Evolutionary conservation across 1,284 basidiomycete species (phyloP).

Genomic region (Trametes polyzona): DNA sequence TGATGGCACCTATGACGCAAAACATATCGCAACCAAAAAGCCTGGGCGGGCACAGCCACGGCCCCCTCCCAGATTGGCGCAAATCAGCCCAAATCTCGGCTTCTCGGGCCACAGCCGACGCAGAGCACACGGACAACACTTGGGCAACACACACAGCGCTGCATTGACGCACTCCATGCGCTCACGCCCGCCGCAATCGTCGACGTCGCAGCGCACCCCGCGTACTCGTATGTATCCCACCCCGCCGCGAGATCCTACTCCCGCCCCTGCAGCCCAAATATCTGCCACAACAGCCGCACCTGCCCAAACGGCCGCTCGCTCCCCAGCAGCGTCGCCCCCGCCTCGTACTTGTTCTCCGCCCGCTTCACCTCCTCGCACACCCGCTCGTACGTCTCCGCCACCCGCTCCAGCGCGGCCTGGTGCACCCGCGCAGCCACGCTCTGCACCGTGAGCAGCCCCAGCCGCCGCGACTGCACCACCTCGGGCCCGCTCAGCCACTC

Average conservation of each 20-base stretch:
- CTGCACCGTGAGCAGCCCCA: conserved; percentile 73
- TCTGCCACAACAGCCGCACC: conserved; percentile 70
- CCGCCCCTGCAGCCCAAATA: conserved; percentile 66
- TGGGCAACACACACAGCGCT: too few species aligned
- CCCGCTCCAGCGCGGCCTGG: conserved; percentile 66
- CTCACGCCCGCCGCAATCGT: neutral
- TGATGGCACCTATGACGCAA: conserved; percentile 24
- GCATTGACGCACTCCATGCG: neutral
- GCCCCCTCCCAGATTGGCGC: neutral
- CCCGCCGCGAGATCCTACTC: neutral
- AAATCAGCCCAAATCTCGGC: too few species aligned
- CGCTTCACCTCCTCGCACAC: conserved; percentile 78
- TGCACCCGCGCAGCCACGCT: conserved; percentile 74
- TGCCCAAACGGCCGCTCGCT: conserved; percentile 83
- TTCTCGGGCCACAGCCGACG: too few species aligned
- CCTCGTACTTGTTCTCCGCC: conserved; percentile 84
- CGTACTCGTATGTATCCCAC: neutral
- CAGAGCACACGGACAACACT: too few species aligned
- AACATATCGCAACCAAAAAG: neutral
- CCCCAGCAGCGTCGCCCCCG: conserved; percentile 84
- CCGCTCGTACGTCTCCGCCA: conserved; percentile 70
- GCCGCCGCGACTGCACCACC: conserved; percentile 78
- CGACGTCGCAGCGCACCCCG: too few species aligned
- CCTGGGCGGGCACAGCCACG: conserved; percentile 13
- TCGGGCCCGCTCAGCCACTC: conserved; percentile 69